phyloP scores from a whole-genome alignment of 2,329 filamentous ascomycete species.

The Ceratocystiopsis brevicomis region DNA sequence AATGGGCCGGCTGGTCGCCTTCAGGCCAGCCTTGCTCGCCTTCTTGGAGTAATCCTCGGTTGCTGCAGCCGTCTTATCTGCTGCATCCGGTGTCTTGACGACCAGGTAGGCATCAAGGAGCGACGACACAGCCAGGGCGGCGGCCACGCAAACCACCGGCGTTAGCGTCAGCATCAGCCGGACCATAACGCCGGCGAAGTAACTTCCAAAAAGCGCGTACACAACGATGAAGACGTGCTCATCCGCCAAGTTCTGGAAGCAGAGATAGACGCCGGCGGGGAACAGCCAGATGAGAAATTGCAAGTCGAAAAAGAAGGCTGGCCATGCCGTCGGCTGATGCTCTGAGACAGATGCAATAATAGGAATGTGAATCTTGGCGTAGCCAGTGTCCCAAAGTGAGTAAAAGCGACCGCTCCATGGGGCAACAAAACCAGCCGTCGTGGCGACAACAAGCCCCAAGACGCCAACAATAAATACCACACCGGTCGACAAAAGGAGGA shows the following conservation, averaged over 20 bases:
- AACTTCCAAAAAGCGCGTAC: constrained; percentile 89
- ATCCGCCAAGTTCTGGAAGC: constrained; percentile 82
- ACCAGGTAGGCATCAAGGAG: constrained; percentile 76
- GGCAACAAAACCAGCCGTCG: constrained; percentile 76
- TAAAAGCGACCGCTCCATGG: constrained; percentile 98
- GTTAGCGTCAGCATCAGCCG: constrained; percentile 95
- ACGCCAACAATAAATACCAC: constrained; percentile 57
- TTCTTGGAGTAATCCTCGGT: constrained; percentile 12
- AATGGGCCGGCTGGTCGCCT: constrained; percentile 50
- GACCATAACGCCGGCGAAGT: constrained; percentile 99
- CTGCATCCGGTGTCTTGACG: constrained; percentile 37
- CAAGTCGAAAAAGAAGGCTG: constrained; percentile 96
- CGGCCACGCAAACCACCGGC: constrained; percentile 85
- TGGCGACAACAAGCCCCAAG: constrained; percentile 62
- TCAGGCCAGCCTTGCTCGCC: constrained; percentile 29
- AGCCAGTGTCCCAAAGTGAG: constrained; percentile 95
- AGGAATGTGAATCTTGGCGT: constrained; percentile 97
- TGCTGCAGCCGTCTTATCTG: constrained; percentile 29
- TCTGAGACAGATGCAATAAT: constrained; percentile 99
- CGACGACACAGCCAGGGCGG: constrained; percentile 71
- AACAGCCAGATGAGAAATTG: constrained; percentile 91
- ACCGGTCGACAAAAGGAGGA: constrained; percentile 60
- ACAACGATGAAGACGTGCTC: constrained; percentile 97
- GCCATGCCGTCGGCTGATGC: constrained; percentile 97
- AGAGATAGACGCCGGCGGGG: constrained; percentile 80